Evolutionary conservation across 805 yeast genomes (phyloP).

Genomic region (Wickerhamiella parazyma): DNA sequence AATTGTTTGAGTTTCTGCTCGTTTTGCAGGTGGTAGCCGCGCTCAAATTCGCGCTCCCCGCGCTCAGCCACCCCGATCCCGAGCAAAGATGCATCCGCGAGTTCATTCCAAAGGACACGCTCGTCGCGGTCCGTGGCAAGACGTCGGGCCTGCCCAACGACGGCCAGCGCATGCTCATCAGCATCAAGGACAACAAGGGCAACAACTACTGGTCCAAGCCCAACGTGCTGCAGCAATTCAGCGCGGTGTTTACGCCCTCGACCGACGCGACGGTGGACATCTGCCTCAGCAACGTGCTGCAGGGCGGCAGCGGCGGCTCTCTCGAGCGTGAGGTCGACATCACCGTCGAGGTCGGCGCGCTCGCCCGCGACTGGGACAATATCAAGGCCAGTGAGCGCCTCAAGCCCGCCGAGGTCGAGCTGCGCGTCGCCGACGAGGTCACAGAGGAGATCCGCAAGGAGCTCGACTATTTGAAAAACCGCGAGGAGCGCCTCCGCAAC

Average conservation of each 20-base stretch:
- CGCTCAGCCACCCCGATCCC: slow-evolving; percentile 18
- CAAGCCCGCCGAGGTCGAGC: slow-evolving; percentile 82
- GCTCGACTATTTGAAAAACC: slow-evolving; percentile 64
- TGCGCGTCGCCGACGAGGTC: slow-evolving; percentile 75
- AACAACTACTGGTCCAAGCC: slow-evolving; percentile 71
- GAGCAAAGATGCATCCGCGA: slow-evolving; percentile 79
- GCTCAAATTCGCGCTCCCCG: slow-evolving; percentile 24
- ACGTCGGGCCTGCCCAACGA: slow-evolving; percentile 69
- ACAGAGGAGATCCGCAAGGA: slow-evolving; percentile 70
- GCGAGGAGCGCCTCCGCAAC: slow-evolving; percentile 90
- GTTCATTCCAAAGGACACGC: slow-evolving; percentile 68
- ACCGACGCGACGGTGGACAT: slow-evolving; percentile 77
- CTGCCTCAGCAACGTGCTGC: slow-evolving; percentile 62
- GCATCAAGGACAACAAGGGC: slow-evolving; percentile 57
- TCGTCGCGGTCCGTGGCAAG: slow-evolving; percentile 72
- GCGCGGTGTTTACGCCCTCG: slow-evolving; percentile 76
- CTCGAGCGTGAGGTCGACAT: slow-evolving; percentile 64
- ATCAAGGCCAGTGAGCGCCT: slow-evolving; percentile 85
- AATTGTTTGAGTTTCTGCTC: slow-evolving; percentile 11
- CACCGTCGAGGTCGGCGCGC: slow-evolving; percentile 89
- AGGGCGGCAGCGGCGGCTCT: slow-evolving; percentile 28
- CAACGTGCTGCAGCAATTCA: slow-evolving; percentile 58
- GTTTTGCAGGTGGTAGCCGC: slow-evolving; percentile 17
- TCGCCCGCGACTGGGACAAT: slow-evolving; percentile 96
- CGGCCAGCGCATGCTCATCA: slow-evolving; percentile 66